Base-by-base conservation (phyloP, 2,329 filamentous ascomycete species). In the Aureobasidium sp. region DNA sequence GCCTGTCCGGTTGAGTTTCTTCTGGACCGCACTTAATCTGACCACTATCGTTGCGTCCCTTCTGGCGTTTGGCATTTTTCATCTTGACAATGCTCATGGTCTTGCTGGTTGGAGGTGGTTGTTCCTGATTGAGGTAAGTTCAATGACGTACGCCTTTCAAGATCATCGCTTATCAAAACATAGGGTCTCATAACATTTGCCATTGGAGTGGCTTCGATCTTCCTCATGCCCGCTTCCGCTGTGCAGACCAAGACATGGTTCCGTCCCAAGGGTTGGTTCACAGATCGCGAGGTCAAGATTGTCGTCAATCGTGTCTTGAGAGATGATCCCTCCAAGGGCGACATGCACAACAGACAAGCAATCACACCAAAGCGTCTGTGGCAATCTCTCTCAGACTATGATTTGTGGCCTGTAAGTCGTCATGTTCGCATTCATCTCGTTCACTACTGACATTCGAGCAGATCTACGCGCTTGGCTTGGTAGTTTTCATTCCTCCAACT, bases 261-360 rank as follows among this genome's bases (percentile, higher is more conserved):
- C 67, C 78, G 70, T 8, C 82, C 82, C 12, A 79, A 81, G 59
- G 85, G 84, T 0, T 86, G 82, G 80, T 86, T 86, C 68, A 80
- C 69, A 1, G 80, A 85, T 48, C 44, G 58, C 12, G 58, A 61
- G 24, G 47, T 49, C 24, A 61, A 50, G 29, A 53, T 61, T 35
- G 45, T 61, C 11, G 58, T 61, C 27, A 61, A 61, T 5, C 45
- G 58, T 11, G 47, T 61, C 2, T n/a, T 85, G 0, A 80, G 85
- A 1, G 85, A 87, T 48, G 85, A 86, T 64, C 82, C 82, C 0
- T 69, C 66, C 60, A 72, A 72, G 45, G 81, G 81, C 60, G 78
- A 79, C 57, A 85, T 86, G 81, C 81, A 85, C 70, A 85, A 85
- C 66, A 78, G 83, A 5, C 74, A 85, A 68, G 78, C 79, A 0